Base-by-base conservation (phyloP, 306 rosid species). In the Quercus robur region DNA sequence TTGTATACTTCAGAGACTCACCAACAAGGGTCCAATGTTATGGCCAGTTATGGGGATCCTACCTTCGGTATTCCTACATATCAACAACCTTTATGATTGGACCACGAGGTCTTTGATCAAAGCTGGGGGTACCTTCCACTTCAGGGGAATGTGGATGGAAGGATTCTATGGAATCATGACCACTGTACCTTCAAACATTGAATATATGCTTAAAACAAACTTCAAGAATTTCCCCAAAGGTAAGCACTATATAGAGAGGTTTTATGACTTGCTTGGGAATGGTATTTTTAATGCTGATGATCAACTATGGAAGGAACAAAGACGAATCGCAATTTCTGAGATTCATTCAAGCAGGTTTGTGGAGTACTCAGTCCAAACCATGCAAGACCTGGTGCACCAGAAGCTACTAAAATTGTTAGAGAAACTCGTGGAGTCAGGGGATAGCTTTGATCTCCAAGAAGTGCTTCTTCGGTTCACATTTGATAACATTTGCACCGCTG, bases 161-260 rank as follows among this genome's bases (percentile, higher is more conserved):
- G 81, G 81, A 2, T 63, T 56, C 19, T 59, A 78, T 12, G 89
- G 89, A 51, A 76, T 88, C 76, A 4, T 85, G 8, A 88, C 89
- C 38, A 2, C 26, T 12, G 77, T 83, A 73, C 86, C 89, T 35
- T 49, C 84, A 38, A 88, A 88, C 38, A 38, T 85, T 17, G 87
- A 83, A 74, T 85, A 81, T 59, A 83, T 83, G 83, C 89, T 88
- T 44, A 85, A 79, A 56, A 83, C 85, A 46, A 85, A 84, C 10
- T 83, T 79, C 83, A 56, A 19, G 18, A 88, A 83, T 79, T 88
- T 85, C 86, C 91, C 87, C 7, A 88, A 88, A 68, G 91, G 91
- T 1, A 67, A 69, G 38, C 71, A 38, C 74, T 82, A 57, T 61
- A 71, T 55, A 35, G 86, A 83, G 67, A 83, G 87, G 63, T 85